These are phyloP conservation scores for Cylindrodendrum hubeiense DNA, from an alignment of 2,329 filamentous ascomycete species.

Conservation along the genomic window DNA sequence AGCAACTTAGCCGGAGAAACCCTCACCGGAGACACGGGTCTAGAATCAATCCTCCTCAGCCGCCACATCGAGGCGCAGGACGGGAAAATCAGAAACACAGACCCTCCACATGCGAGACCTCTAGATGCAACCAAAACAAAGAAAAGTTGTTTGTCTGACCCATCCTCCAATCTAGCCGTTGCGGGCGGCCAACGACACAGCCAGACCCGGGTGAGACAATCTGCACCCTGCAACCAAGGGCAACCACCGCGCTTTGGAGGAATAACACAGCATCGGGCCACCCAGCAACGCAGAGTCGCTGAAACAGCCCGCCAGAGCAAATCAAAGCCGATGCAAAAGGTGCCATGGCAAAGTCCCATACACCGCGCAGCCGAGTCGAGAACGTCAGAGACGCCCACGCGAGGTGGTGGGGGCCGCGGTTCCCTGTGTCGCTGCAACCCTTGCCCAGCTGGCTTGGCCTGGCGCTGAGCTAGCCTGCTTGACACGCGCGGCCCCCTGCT, in stretches of 20 bases:
- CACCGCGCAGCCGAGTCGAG: conserved; percentile 11
- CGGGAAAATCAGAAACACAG: background rate
- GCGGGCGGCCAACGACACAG: background rate
- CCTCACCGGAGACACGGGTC: background rate
- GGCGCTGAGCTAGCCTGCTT: background rate
- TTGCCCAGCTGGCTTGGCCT: conserved; percentile 11
- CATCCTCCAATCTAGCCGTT: background rate
- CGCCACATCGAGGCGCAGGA: conserved; percentile 2
- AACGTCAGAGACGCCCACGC: conserved; percentile 11
- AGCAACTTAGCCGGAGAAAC: too few relatives aligned
- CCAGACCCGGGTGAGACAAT: background rate
- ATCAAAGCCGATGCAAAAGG: background rate
- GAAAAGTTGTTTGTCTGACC: too few relatives aligned
- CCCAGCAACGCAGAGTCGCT: background rate
- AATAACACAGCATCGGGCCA: background rate
- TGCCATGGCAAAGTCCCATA: background rate
- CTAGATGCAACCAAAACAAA: background rate
- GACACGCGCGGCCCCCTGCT: background rate
- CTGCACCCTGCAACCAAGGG: background rate
- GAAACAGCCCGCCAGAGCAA: background rate
- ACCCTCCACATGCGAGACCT: background rate
- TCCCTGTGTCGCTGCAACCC: background rate
- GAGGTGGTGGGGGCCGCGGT: background rate
- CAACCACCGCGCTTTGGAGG: background rate
- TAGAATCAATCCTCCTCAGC: background rate